A percentile compares a stretch with the other conserved stretches of the same genome.
phyloP scores from a whole-genome alignment of 2,329 filamentous ascomycete genomes.

The Xylaria multiplex region DNA sequence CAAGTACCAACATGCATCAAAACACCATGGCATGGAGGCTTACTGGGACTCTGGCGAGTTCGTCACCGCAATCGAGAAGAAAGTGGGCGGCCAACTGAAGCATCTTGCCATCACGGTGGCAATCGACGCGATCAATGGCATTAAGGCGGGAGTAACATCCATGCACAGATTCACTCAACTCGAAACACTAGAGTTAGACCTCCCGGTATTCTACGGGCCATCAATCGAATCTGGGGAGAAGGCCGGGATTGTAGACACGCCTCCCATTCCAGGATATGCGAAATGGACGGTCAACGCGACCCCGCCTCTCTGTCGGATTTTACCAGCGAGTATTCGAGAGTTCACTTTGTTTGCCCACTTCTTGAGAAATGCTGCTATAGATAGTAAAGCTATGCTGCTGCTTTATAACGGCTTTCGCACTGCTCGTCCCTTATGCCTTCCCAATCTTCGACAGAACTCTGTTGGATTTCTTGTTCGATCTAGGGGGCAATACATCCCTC shows the following conservation, averaged over 20 bases:
- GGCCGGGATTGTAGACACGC: slow-evolving; percentile 1
- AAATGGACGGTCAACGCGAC: slow-evolving; percentile 20
- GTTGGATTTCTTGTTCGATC: slow-evolving; percentile 2
- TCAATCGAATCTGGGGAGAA: slow-evolving; percentile 30
- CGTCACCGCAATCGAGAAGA: slow-evolving; percentile 31
- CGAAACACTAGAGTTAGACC: slow-evolving; percentile 20
- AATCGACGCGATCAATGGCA: slow-evolving; percentile 3
- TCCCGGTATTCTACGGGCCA: slow-evolving; percentile 28
- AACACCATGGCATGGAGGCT: slow-evolving; percentile 17
- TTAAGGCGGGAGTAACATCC: slow-evolving; percentile 21
- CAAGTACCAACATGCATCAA: slow-evolving; percentile 26
- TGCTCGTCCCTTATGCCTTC: slow-evolving; percentile 3
- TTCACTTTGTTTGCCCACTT: slow-evolving; percentile 21
- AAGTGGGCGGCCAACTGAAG: slow-evolving; percentile 32
- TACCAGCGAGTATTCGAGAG: slow-evolving; percentile 23
- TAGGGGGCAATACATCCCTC: slow-evolving; percentile 6
- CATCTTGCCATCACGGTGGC: slow-evolving; percentile 34
- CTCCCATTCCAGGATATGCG: slow-evolving; percentile 9
- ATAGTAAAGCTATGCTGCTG: neutral
- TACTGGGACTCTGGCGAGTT: slow-evolving; percentile 37
- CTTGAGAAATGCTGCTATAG: neutral
- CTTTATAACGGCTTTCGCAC: slow-evolving; percentile 8
- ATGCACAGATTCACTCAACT: slow-evolving; percentile 31
- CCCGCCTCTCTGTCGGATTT: slow-evolving; percentile 19
- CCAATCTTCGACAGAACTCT: neutral